These are phyloP conservation scores for Plenodomus lindquistii DNA, from an alignment of 2,329 filamentous ascomycete genomes.

Conservation along the genomic window DNA sequence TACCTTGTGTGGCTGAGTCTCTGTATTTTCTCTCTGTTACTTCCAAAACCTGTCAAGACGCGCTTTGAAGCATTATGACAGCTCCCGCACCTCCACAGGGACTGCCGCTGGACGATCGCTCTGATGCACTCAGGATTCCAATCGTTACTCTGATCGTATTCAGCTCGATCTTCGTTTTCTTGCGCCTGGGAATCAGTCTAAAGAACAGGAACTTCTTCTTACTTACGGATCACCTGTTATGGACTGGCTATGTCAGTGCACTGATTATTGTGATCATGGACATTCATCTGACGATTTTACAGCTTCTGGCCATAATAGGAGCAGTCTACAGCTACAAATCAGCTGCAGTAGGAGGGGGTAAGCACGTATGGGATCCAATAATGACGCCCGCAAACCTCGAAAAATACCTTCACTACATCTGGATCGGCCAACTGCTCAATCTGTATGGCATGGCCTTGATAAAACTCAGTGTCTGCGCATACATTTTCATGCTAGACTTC, in stretches of 20 bases:
- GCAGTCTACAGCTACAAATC: conserved; percentile 25
- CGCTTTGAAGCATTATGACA: conserved; percentile 15
- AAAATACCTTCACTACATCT: conserved; percentile 22
- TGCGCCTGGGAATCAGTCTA: conserved; percentile 23
- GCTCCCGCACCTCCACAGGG: conserved; percentile 6
- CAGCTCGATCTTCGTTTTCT: conserved; percentile 26
- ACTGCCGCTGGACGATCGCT: conserved; percentile 26
- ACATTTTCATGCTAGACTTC: conserved; percentile 32
- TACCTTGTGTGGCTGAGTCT: background rate
- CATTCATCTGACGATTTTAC: conserved; percentile 2
- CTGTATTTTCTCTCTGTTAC: conserved; percentile 1
- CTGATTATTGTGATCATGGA: no score
- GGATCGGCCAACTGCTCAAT: conserved; percentile 29
- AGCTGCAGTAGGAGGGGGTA: conserved; percentile 21
- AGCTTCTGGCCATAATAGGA: conserved; percentile 26
- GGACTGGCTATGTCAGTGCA: conserved; percentile 26
- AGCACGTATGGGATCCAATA: conserved; percentile 30
- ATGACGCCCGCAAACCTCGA: conserved; percentile 22
- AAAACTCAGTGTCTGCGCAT: conserved; percentile 33
- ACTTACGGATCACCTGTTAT: conserved; percentile 29
- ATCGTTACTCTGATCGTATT: conserved; percentile 24
- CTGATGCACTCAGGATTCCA: conserved; percentile 26
- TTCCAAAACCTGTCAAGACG: background rate
- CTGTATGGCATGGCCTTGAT: conserved; percentile 33
- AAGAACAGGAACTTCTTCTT: conserved; percentile 27